Conservation (phyloP, 108 stramenopile species). For the Schizochytrium sp. region DNA sequence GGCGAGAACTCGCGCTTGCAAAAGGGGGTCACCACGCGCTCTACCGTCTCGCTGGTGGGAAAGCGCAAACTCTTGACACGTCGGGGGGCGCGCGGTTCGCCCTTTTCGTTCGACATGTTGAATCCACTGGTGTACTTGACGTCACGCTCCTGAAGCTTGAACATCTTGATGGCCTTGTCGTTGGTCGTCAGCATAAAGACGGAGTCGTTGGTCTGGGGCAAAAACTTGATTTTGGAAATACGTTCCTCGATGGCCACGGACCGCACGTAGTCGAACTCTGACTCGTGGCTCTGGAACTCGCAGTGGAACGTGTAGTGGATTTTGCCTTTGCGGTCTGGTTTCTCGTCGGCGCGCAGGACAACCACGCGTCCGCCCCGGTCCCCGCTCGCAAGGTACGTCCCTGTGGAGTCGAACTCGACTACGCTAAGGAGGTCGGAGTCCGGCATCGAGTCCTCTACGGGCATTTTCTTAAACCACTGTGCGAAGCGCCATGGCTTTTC, state of each 20-base stretch:
- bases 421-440: slow-evolving; percentile 39
- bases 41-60: slow-evolving; percentile 20
- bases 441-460: background rate
- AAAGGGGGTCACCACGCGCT: slow-evolving; percentile 22
- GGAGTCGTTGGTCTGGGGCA: slow-evolving; percentile 27
- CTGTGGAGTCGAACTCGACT: slow-evolving; percentile 33
- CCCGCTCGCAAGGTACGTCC: slow-evolving; percentile 35
- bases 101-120: background rate
- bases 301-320: slow-evolving; percentile 42
- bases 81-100: background rate
- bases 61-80: background rate
- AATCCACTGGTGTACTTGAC: background rate
- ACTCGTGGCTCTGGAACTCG: slow-evolving; percentile 59
- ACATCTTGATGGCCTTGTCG: slow-evolving; percentile 58
- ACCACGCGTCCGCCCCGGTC: slow-evolving; percentile 45
- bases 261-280: slow-evolving; percentile 62
- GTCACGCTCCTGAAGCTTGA: slow-evolving; percentile 39
- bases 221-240: slow-evolving; percentile 58
- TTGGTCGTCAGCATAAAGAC: slow-evolving; percentile 50
- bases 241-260: slow-evolving; percentile 59
- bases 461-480: slow-evolving; percentile 25
- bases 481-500: slow-evolving; percentile 11
- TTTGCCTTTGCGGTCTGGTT: background rate
- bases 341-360: slow-evolving; percentile 17
- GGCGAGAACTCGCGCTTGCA: slow-evolving; percentile 39